Conservation (phyloP, 2,329 filamentous ascomycete genomes). For the Orbilia blumenaviensis region DNA sequence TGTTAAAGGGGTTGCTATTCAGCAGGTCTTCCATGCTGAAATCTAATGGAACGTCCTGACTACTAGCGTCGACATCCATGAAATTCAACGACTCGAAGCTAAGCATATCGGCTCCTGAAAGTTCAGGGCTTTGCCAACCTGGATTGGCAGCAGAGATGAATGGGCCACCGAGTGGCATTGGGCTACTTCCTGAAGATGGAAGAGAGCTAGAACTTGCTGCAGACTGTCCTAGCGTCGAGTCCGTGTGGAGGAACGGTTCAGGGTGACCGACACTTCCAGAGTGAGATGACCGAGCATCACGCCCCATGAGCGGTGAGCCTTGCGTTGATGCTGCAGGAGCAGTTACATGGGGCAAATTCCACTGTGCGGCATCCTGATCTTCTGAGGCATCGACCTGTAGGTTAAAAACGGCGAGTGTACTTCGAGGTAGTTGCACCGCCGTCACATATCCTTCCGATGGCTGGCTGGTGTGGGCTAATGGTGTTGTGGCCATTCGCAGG, state of each 20-base stretch:
- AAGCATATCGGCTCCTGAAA: slow-evolving; percentile 45
- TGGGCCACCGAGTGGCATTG: slow-evolving; percentile 28
- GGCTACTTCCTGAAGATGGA: slow-evolving; percentile 28
- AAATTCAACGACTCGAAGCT: slow-evolving; percentile 48
- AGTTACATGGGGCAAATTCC: slow-evolving; percentile 46
- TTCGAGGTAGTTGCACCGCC: slow-evolving; percentile 44
- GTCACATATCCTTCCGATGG: slow-evolving; percentile 48
- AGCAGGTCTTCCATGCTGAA: slow-evolving; percentile 52
- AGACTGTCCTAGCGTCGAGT: slow-evolving; percentile 27
- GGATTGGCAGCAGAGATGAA: slow-evolving; percentile 15
- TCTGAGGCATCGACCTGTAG: slow-evolving; percentile 50
- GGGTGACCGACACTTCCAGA: slow-evolving; percentile 41
- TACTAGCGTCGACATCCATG: slow-evolving; percentile 43
- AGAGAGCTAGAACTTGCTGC: slow-evolving; percentile 30
- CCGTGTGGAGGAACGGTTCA: slow-evolving; percentile 45
- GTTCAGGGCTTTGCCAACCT: slow-evolving; percentile 29
- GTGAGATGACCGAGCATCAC: slow-evolving; percentile 41
- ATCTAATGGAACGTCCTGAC: slow-evolving; percentile 37
- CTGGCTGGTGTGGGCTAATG: slow-evolving; percentile 22
- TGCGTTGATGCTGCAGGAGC: slow-evolving; percentile 30
- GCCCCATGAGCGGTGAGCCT: slow-evolving; percentile 50
- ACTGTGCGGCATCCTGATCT: slow-evolving; percentile 42
- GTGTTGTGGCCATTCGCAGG: slow-evolving; percentile 43
- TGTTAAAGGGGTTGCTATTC: slow-evolving; percentile 47
- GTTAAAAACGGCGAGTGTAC: slow-evolving; percentile 51